Conservation (phyloP, 2,329 filamentous ascomycete species). For the Fusarium bulbicola region DNA sequence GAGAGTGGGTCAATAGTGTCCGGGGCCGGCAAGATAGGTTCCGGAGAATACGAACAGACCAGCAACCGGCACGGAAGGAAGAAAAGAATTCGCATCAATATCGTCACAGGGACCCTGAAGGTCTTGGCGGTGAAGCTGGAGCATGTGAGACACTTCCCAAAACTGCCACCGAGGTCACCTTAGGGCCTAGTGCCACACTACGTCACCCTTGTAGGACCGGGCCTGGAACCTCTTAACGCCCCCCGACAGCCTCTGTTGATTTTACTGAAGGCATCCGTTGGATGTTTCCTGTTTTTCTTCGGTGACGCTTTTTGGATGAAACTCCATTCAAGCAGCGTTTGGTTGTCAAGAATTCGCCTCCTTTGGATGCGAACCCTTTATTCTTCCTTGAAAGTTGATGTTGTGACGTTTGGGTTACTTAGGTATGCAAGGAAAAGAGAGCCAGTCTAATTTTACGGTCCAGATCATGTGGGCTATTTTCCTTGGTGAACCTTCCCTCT, state of each 20-base stretch:
- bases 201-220: constrained; percentile 34
- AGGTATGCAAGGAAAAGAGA: not conserved
- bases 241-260: not conserved
- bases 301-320: constrained; percentile 20
- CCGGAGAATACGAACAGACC: constrained; percentile 3
- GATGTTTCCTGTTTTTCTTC: constrained; percentile 21
- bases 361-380: not conserved
- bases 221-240: constrained; percentile 10
- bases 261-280: not conserved
- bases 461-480: constrained; percentile 31
- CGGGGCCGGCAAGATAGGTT: constrained; percentile 5
- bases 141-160: constrained; percentile 41
- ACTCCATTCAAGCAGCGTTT: not conserved
- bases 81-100: not conserved
- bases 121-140: constrained; percentile 35
- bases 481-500: constrained; percentile 5
- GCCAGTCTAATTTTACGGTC: not conserved
- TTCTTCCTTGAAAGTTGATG: not conserved
- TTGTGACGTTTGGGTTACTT: constrained; percentile 24
- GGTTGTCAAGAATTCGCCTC: not conserved
- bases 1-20: constrained; percentile 22
- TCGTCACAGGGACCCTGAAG: constrained; percentile 14
- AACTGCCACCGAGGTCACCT: constrained; percentile 34
- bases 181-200: constrained; percentile 35
- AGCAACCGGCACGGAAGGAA: constrained; percentile 10